A percentile compares a stretch with the other conserved stretches of the same genome.
phyloP scores from a whole-genome alignment of 306 rosid species.

The Castanopsis chinensis region DNA sequence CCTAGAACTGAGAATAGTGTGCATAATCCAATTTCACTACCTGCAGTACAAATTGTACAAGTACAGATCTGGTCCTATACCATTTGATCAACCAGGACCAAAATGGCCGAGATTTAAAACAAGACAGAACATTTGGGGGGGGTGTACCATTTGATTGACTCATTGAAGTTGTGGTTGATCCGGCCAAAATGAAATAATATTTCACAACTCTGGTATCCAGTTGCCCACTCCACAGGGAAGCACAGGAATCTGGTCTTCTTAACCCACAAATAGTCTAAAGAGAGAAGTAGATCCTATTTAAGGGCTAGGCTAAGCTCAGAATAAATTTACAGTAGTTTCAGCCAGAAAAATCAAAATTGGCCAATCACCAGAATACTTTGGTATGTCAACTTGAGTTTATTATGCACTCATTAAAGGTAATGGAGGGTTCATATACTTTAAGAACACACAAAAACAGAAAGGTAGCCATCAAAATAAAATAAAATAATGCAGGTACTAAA shows the following conservation, averaged over 20 bases:
- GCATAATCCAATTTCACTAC: background rate
- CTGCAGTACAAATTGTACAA: background rate
- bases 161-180: too few species aligned
- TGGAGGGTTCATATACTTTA: background rate
- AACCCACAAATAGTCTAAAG: background rate
- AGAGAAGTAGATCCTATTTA: background rate
- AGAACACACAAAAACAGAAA: background rate
- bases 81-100: too few species aligned
- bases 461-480: background rate
- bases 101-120: too few species aligned
- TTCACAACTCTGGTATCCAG: background rate
- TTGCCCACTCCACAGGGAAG: background rate
- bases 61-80: too few species aligned
- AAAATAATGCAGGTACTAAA: background rate
- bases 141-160: too few species aligned
- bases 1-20: background rate
- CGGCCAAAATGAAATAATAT: too few species aligned
- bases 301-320: background rate
- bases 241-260: background rate
- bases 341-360: background rate
- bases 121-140: too few species aligned
- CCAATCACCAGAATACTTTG: background rate
- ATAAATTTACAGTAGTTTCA: too few species aligned
- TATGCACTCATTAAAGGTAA: background rate
- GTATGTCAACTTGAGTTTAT: background rate